These are phyloP conservation scores for Oryza meridionalis DNA, from an alignment of 176 grass and related monocot genomes.

Conservation along the genomic window DNA sequence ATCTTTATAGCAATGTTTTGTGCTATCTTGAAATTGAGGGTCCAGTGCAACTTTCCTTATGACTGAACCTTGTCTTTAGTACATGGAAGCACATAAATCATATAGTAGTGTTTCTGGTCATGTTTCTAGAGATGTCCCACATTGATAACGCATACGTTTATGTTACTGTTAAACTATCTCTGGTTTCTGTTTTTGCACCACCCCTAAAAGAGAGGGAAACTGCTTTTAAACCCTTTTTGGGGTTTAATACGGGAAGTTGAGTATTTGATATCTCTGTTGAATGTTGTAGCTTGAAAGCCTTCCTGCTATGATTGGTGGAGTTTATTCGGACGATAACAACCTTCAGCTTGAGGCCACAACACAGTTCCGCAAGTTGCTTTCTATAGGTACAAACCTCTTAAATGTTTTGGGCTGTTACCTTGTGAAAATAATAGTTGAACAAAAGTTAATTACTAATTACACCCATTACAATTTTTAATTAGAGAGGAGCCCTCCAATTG, in stretches of 20 bases:
- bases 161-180: background rate
- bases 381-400: constrained; percentile 65
- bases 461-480: constrained; percentile 17
- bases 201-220: background rate
- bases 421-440: background rate
- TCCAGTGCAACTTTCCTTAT: background rate
- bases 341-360: constrained; percentile 85
- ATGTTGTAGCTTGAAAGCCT: constrained; percentile 85
- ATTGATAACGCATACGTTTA: background rate
- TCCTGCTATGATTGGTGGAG: constrained; percentile 81
- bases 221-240: constrained; percentile 11
- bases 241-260: background rate
- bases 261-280: constrained; percentile 34
- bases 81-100: background rate
- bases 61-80: background rate
- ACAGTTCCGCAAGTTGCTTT: constrained; percentile 91
- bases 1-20: background rate
- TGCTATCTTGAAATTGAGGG: background rate
- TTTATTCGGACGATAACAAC: constrained; percentile 71
- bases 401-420: constrained; percentile 16
- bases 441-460: constrained; percentile 34
- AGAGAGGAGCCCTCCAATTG: constrained; percentile 97
- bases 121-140: background rate
- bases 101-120: background rate
- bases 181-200: background rate